Conservation (phyloP, 208 protist species). For the Porcisia deanei region DNA sequence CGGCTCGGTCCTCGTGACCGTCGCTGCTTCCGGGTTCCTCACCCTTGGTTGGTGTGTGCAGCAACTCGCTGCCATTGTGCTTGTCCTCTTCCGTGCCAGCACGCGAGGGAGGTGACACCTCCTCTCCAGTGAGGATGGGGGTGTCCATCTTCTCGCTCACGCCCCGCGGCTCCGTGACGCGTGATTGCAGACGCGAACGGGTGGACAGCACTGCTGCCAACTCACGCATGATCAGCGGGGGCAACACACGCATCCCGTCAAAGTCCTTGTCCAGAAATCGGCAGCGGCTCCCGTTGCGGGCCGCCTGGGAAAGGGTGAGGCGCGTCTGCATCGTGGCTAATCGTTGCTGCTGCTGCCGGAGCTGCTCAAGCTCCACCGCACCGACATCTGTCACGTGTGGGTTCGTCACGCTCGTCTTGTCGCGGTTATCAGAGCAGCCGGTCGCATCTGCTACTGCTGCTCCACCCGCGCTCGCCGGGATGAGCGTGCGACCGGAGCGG, state of each 20-base stretch:
- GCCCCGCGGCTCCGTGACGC: background rate
- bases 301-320: constrained; percentile 12
- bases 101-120: background rate
- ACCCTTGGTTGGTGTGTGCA: no score
- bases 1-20: background rate
- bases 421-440: background rate
- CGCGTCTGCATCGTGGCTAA: background rate
- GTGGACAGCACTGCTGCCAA: constrained; percentile 11
- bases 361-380: background rate
- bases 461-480: background rate
- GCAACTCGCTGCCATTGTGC: background rate
- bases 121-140: background rate
- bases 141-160: background rate
- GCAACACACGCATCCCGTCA: constrained; percentile 22
- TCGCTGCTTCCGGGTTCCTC: background rate
- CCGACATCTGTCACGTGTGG: background rate
- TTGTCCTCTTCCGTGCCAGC: background rate
- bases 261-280: constrained; percentile 18
- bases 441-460: background rate
- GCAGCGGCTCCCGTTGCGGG: constrained; percentile 19
- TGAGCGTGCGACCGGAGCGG: constrained; percentile 25
- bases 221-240: constrained; percentile 11
- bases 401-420: background rate
- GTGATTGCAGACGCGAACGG: constrained; percentile 1
- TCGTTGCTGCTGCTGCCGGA: background rate